Evolutionary conservation across 2,329 filamentous ascomycete species (phyloP), one percentile per base, ranked within the genome.

Genomic region (Stagonosporopsis vannaccii): DNA sequence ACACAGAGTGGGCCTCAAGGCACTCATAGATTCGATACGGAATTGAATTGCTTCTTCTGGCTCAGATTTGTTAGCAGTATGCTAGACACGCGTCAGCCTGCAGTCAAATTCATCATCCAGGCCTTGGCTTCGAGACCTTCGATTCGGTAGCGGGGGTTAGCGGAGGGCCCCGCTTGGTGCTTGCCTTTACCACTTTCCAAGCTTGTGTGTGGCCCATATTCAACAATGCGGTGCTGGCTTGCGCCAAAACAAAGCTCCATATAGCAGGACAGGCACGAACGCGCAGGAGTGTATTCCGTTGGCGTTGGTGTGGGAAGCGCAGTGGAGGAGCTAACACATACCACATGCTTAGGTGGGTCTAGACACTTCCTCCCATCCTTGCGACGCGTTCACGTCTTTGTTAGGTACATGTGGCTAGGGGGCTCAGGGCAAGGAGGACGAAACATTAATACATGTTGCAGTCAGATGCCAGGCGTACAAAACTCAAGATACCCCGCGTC

Each of bases 301-400:
- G 42, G 47, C 36, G 36, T 26, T 36, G 46, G 42, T 32, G 37
- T 56, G 42, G 30, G 30, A 37, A 22, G 41, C 25, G n/a, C 13
- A 50, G 22, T 42, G 46, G 53, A 50, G 47, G 52, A 46, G 53
- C 53, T 56, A 37, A 51, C 46, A 45, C 33, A 44, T 41, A 25
- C 42, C 42, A 50, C 46, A 51, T 25, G 42, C 42, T 56, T 47
- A 47, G 43, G 53, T 56, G 53, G 47, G 53, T 46, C 53, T 51
- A 37, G 53, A 47, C 23, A 32, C 36, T 56, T 47, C 52, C 47
- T 48, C 43, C 54, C 48, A 39, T 40, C 40, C 44, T 52, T 36
- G 43, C 39, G 48, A 51, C 15, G 53, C 47, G 41, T 19, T 36
- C 41, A 36, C 30, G 33, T 47, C 40, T 56, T 11, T 57, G 54